Percentiles rank a stretch among this genome's conserved stretches.
phyloP scores from a whole-genome alignment of 371 early-diverging fungal species.

The Mortierella sp. region DNA sequence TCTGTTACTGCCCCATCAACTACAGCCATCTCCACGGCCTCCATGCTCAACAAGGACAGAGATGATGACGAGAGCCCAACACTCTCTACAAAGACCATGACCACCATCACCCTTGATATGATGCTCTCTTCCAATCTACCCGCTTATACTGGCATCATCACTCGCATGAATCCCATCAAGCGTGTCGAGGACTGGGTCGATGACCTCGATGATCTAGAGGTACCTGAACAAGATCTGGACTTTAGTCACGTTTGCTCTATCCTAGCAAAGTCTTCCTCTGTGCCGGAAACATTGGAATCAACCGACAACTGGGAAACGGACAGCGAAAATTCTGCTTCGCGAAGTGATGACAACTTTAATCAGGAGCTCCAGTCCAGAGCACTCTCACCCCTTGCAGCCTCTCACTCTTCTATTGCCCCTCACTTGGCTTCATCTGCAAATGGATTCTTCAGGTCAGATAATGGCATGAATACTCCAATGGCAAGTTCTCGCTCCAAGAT shows the following conservation, averaged over 20 bases:
- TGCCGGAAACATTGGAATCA: constrained; percentile 35
- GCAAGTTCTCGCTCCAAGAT: background rate
- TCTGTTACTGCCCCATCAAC: constrained; percentile 31
- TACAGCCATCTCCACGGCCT: constrained; percentile 17
- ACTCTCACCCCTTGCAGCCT: background rate
- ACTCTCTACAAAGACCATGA: constrained; percentile 30
- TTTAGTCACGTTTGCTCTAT: constrained; percentile 43
- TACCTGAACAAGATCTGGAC: constrained; percentile 44
- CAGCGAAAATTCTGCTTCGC: constrained; percentile 29
- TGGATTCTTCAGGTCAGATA: background rate
- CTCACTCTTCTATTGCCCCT: background rate
- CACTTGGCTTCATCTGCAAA: background rate
- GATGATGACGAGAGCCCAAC: constrained; percentile 21
- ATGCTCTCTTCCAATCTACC: constrained; percentile 43
- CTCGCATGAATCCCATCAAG: constrained; percentile 47
- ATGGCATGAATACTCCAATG: background rate
- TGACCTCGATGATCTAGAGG: constrained; percentile 44
- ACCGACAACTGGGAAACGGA: constrained; percentile 40
- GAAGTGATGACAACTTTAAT: constrained; percentile 15
- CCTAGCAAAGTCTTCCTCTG: constrained; percentile 29
- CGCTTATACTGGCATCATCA: constrained; percentile 43
- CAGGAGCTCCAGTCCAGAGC: background rate
- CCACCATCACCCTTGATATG: constrained; percentile 49
- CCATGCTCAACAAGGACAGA: constrained; percentile 14
- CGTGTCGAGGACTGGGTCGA: constrained; percentile 53